Base-by-base conservation (phyloP, 352 stramenopile species). In the Heterotrichella gracilis region DNA sequence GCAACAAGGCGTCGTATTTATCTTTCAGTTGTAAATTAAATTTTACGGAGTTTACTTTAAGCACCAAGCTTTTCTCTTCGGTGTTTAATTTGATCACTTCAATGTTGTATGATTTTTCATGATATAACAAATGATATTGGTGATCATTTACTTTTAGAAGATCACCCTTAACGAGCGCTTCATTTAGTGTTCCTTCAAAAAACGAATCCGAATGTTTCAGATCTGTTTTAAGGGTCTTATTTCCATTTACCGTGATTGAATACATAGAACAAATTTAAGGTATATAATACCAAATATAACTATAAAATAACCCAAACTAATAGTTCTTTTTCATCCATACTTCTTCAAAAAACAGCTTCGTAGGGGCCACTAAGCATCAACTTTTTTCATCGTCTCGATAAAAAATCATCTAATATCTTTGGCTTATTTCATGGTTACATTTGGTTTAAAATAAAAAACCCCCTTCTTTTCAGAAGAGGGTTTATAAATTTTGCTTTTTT, bases 361-460 rank as follows among this genome's bases (percentile, higher is more conserved):
- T n/a, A n/a, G n/a, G n/a, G n/a, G n/a, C n/a, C n/a, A n/a, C n/a
- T n/a, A n/a, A n/a, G n/a, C n/a, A n/a, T n/a, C n/a, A n/a, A n/a
- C n/a, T n/a, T n/a, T n/a, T n/a, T n/a, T n/a, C n/a, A n/a, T n/a
- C n/a, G n/a, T n/a, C n/a, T n/a, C n/a, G n/a, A n/a, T n/a, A n/a
- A n/a, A n/a, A n/a, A n/a, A n/a, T n/a, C n/a, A n/a, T n/a, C n/a
- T n/a, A n/a, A n/a, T n/a, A n/a, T n/a, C n/a, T n/a, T n/a, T n/a
- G n/a, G n/a, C n/a, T n/a, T n/a, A n/a, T n/a, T n/a, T n/a, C n/a
- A n/a, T n/a, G n/a, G n/a, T n/a, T n/a, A n/a, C n/a, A n/a, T n/a
- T n/a, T n/a, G n/a, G n/a, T 17, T 53, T 53, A 53, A 53, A 53
- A 53, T n/a, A 53, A 53, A 53, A 53, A 53, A 53, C 32, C 32